phyloP scores from a whole-genome alignment of 2,329 filamentous ascomycete genomes.

The Remersonia thermophila region DNA sequence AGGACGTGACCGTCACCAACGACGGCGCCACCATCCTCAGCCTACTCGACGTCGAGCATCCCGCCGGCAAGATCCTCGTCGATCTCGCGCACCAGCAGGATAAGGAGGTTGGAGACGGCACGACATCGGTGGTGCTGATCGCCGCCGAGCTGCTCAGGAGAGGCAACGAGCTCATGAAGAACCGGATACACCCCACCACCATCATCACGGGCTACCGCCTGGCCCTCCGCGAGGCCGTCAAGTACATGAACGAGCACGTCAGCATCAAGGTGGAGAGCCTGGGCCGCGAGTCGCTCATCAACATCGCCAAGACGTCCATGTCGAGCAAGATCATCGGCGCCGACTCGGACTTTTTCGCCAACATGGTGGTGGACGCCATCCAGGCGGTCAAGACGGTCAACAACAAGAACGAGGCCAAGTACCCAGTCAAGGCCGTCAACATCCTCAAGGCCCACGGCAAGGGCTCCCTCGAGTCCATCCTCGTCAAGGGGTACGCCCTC shows the following conservation, averaged over 20 bases:
- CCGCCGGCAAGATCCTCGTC: conserved; percentile 94
- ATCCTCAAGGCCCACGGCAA: conserved; percentile 97
- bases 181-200: conserved; percentile 97
- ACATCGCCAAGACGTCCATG: conserved; percentile 98
- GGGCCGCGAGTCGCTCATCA: conserved; percentile 79
- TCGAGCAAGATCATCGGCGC: conserved; percentile 96
- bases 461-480: conserved; percentile 71
- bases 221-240: conserved; percentile 87
- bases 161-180: conserved; percentile 98
- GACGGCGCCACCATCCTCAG: conserved; percentile 94
- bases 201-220: conserved; percentile 98
- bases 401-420: conserved; percentile 82
- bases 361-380: conserved; percentile 96
- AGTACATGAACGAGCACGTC: conserved; percentile 98
- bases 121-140: conserved; percentile 94
- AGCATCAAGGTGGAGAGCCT: conserved; percentile 90
- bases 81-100: conserved; percentile 97
- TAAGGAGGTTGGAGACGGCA: conserved; percentile 97
- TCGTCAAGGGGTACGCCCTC: conserved; percentile 92
- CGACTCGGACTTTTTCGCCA: conserved; percentile 92
- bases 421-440: conserved; percentile 98
- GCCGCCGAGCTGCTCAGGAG: conserved; percentile 86
- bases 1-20: conserved; percentile 98
- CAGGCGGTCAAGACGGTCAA: conserved; percentile 88
- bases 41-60: conserved; percentile 93